phyloP scores from a whole-genome alignment of 768 basidiomycete genomes.

The Lactarius deliciosus region DNA sequence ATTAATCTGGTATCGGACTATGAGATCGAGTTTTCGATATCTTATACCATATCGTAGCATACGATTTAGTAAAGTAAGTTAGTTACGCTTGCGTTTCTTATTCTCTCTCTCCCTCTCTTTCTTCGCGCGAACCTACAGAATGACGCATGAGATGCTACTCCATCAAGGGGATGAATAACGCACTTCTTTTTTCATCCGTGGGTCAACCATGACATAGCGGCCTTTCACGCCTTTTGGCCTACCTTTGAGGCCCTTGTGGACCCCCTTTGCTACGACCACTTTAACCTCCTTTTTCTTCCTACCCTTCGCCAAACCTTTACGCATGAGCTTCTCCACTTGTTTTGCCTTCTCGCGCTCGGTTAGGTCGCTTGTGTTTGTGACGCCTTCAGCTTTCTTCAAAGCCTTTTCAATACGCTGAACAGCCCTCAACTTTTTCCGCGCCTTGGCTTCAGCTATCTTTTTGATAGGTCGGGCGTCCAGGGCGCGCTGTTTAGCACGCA shows the following conservation, averaged over 20 bases:
- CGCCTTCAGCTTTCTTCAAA: slow-evolving; percentile 93
- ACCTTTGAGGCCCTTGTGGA: slow-evolving; percentile 86
- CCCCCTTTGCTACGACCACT: slow-evolving; percentile 89
- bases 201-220: slow-evolving; percentile 90
- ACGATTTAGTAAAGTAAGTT: slow-evolving; percentile 12
- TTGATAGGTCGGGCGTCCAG: slow-evolving; percentile 97
- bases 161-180: slow-evolving; percentile 30
- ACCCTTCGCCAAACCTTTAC: slow-evolving; percentile 67
- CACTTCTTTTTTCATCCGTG: slow-evolving; percentile 92
- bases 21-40: slow-evolving; percentile 5
- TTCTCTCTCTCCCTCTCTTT: slow-evolving; percentile 76
- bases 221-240: slow-evolving; percentile 96
- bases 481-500: slow-evolving; percentile 88
- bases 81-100: slow-evolving; percentile 55
- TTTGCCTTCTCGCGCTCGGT: slow-evolving; percentile 94
- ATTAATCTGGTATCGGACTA: not conserved
- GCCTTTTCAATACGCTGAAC: slow-evolving; percentile 84
- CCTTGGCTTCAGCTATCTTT: slow-evolving; percentile 98
- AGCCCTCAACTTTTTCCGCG: slow-evolving; percentile 91
- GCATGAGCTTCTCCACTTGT: slow-evolving; percentile 90
- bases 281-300: slow-evolving; percentile 78
- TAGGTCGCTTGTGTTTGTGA: slow-evolving; percentile 84
- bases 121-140: slow-evolving; percentile 68
- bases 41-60: not conserved
- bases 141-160: slow-evolving; percentile 21